phyloP scores from a whole-genome alignment of 73 alveolate species.

The Paramecium caudatum region DNA sequence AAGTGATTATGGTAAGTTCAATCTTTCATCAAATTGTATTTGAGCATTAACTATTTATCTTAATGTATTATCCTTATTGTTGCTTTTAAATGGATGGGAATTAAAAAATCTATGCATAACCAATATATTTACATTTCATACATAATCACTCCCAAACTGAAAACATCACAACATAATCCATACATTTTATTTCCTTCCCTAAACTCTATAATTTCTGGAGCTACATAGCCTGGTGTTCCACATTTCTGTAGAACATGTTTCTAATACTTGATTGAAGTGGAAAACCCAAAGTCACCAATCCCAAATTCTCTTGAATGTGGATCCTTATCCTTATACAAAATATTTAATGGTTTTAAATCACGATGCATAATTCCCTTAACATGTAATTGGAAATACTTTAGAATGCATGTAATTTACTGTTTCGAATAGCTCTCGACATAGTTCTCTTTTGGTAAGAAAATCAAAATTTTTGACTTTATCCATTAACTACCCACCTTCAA shows the following conservation, averaged over 20 bases:
- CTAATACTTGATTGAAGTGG: constrained; percentile 6
- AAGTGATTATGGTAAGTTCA: constrained; percentile 12
- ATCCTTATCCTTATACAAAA: background rate
- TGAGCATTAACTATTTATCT: constrained; percentile 6
- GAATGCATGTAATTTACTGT: constrained; percentile 24
- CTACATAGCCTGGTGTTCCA: constrained; percentile 70
- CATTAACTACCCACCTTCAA: constrained; percentile 25
- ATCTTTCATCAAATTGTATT: background rate
- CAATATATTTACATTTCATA: constrained; percentile 30
- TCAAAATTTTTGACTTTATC: constrained; percentile 30
- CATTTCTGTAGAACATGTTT: constrained; percentile 49
- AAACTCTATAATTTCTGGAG: constrained; percentile 59
- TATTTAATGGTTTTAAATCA: constrained; percentile 58
- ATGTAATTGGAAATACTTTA: background rate
- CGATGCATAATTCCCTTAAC: constrained; percentile 64
- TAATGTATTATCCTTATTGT: constrained; percentile 31
- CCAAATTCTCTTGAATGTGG: constrained; percentile 15
- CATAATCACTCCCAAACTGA: constrained; percentile 45
- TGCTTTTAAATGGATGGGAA: constrained; percentile 16
- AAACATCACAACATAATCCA: constrained; percentile 11
- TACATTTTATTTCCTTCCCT: constrained; percentile 29
- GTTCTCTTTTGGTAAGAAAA: background rate
- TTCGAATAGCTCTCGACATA: background rate
- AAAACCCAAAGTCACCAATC: constrained; percentile 61
- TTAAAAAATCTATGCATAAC: background rate